A percentile compares a stretch with the other conserved stretches of the same genome.
These are phyloP conservation scores for Ceratocystis lukuohia DNA, from an alignment of 2,329 filamentous ascomycete genomes.

Conservation along the genomic window DNA sequence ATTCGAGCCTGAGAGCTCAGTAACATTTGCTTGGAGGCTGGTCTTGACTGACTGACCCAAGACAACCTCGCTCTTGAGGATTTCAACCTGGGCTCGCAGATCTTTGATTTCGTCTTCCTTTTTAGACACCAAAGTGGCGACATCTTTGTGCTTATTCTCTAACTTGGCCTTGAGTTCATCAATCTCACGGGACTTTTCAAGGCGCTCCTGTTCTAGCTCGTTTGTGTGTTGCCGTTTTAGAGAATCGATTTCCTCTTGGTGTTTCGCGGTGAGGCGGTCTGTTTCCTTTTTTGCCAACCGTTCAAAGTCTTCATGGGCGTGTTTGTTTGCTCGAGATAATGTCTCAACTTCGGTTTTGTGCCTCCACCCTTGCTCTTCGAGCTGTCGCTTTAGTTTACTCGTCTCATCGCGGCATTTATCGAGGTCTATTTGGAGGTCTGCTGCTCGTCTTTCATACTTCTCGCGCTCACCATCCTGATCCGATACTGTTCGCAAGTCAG, in stretches of 20 bases:
- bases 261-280: slow-evolving; percentile 44
- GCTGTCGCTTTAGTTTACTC: slow-evolving; percentile 34
- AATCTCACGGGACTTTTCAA: slow-evolving; percentile 45
- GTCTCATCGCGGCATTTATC: slow-evolving; percentile 37
- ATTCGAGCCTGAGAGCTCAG: slow-evolving; percentile 47
- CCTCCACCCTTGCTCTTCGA: slow-evolving; percentile 28
- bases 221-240: slow-evolving; percentile 48
- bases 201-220: slow-evolving; percentile 53
- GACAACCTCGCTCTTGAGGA: slow-evolving; percentile 38
- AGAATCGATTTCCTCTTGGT: slow-evolving; percentile 55
- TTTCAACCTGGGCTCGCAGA: slow-evolving; percentile 32
- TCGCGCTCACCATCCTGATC: slow-evolving; percentile 38
- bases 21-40: slow-evolving; percentile 38
- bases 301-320: slow-evolving; percentile 42
- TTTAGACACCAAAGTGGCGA: slow-evolving; percentile 34
- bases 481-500: slow-evolving; percentile 28
- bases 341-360: slow-evolving; percentile 43
- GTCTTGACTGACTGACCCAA: slow-evolving; percentile 52
- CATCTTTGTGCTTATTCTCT: slow-evolving; percentile 38
- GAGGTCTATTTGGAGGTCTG: slow-evolving; percentile 42
- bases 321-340: slow-evolving; percentile 38
- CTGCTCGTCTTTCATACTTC: slow-evolving; percentile 39
- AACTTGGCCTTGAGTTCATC: slow-evolving; percentile 46
- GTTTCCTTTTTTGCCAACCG: slow-evolving; percentile 40
- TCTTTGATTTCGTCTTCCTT: slow-evolving; percentile 44